Evolutionary conservation across 208 protist species (phyloP).

Genomic region (Trypanosoma scelopori): DNA sequence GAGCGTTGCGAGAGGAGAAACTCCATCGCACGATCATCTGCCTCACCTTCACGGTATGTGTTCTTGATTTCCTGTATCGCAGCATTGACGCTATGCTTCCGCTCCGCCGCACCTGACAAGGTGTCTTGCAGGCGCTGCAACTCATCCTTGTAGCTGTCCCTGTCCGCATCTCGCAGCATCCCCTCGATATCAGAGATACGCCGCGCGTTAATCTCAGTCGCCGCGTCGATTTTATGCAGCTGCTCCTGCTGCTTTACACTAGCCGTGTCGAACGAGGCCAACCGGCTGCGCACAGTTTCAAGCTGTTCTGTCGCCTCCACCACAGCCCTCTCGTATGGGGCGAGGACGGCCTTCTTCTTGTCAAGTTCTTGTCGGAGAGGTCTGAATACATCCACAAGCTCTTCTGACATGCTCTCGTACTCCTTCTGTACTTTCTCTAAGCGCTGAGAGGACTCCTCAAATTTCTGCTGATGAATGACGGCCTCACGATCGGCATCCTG

Average conservation of each 20-base stretch:
- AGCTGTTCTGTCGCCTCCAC: conserved; percentile 59
- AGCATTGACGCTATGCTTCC: conserved; percentile 79
- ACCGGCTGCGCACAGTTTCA: conserved; percentile 42
- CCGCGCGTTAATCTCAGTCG: conserved; percentile 20
- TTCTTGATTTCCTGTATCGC: conserved; percentile 84
- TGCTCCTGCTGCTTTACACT: conserved; percentile 32
- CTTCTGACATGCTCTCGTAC: conserved; percentile 72
- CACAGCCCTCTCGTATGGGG: conserved; percentile 86
- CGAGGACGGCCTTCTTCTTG: conserved; percentile 84
- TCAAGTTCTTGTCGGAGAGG: conserved; percentile 93
- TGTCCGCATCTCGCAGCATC: conserved; percentile 44
- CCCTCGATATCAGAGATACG: conserved; percentile 57
- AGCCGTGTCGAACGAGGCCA: conserved; percentile 42
- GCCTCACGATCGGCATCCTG: conserved; percentile 84
- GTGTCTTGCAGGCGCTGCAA: conserved; percentile 73
- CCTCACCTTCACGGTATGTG: conserved; percentile 75
- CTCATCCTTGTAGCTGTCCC: conserved; percentile 51
- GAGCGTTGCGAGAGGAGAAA: conserved; percentile 83
- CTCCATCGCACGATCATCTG: conserved; percentile 82
- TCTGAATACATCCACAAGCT: conserved; percentile 69
- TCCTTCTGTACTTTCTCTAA: conserved; percentile 57
- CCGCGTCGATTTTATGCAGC: conserved; percentile 38
- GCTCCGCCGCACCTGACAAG: conserved; percentile 50
- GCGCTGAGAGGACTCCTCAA: conserved; percentile 64
- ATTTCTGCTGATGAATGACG: conserved; percentile 78